phyloP scores from a whole-genome alignment of 768 basidiomycete genomes.

The Gymnopilus dilepis region DNA sequence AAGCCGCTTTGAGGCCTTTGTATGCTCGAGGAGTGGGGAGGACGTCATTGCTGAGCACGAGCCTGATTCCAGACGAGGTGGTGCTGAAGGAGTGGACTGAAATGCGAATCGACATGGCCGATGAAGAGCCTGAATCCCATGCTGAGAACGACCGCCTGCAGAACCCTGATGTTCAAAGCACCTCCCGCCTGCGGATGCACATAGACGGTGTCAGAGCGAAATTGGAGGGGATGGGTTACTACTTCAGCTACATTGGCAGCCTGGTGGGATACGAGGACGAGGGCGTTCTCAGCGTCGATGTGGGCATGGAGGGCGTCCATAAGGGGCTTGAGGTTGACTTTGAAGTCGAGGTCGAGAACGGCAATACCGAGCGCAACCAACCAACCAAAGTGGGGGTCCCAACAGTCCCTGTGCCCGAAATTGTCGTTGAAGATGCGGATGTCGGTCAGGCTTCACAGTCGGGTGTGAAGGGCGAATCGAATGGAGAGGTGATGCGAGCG shows the following conservation, averaged over 20 bases:
- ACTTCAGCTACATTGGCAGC: constrained; percentile 35
- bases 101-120: constrained; percentile 37
- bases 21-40: constrained; percentile 30
- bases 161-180: constrained; percentile 25
- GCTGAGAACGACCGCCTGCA: not conserved
- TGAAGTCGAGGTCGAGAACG: constrained; percentile 35
- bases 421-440: constrained; percentile 20
- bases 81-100: constrained; percentile 42
- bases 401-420: constrained; percentile 17
- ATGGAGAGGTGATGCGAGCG: not conserved
- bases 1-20: constrained; percentile 38
- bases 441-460: not conserved
- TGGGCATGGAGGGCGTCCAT: constrained; percentile 31
- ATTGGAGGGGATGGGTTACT: constrained; percentile 42
- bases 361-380: constrained; percentile 1
- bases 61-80: constrained; percentile 40
- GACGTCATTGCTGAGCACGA: constrained; percentile 27
- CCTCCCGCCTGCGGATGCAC: constrained; percentile 32
- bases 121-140: constrained; percentile 8
- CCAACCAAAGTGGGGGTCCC: not conserved
- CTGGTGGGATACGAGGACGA: constrained; percentile 42
- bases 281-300: constrained; percentile 40
- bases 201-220: constrained; percentile 41
- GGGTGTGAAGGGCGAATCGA: not conserved
- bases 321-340: constrained; percentile 35